Conservation (phyloP, 768 basidiomycete species). For the Myochromella boudieri region DNA sequence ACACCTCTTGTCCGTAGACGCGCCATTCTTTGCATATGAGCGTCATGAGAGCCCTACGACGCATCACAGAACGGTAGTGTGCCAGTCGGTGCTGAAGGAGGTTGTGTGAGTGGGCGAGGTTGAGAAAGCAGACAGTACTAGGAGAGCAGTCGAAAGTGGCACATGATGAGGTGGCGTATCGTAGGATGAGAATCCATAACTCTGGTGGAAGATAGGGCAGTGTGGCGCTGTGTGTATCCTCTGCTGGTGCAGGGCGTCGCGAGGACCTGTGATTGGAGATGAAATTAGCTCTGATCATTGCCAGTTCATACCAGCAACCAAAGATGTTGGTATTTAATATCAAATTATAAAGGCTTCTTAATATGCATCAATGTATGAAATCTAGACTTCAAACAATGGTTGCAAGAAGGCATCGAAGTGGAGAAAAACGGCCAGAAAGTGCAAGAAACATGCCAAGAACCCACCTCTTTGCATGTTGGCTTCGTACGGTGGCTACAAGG, state of each 20-base stretch:
- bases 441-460: neutral
- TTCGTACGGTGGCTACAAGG: conserved; percentile 3
- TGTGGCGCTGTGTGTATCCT: neutral
- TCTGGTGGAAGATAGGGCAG: conserved; percentile 57
- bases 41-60: conserved; percentile 47
- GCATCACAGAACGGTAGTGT: conserved; percentile 48
- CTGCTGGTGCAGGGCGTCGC: neutral
- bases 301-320: neutral
- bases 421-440: neutral
- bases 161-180: conserved; percentile 48
- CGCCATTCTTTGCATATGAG: conserved; percentile 60
- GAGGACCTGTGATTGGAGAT: neutral
- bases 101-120: conserved; percentile 37
- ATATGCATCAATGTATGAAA: no score
- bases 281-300: neutral
- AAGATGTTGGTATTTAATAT: neutral
- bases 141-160: conserved; percentile 40
- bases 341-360: no score
- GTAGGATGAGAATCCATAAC: conserved; percentile 66
- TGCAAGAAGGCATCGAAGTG: no score
- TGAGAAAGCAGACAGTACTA: conserved; percentile 59
- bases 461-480: conserved; percentile 5
- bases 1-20: conserved; percentile 47
- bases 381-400: no score
- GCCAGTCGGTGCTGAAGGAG: conserved; percentile 33